A percentile compares a stretch with the other conserved stretches of the same genome.
Evolutionary conservation across 805 yeast genomes (phyloP).

Genomic region (Tetrapisispora nanseiensis): DNA sequence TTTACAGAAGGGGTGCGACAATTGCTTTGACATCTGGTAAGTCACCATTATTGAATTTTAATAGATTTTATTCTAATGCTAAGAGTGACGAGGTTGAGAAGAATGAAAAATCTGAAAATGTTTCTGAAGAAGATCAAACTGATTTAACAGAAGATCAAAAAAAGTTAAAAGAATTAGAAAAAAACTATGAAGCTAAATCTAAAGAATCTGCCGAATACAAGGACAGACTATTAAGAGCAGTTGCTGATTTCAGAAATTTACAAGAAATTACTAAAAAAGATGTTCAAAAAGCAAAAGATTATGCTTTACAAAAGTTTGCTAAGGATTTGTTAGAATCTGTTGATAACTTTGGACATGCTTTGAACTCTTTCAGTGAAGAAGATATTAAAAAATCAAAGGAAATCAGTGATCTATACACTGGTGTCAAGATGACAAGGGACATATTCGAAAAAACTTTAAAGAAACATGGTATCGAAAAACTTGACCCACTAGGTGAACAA

Average conservation of each 20-base stretch:
- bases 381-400: conserved; percentile 49
- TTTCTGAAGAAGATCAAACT: conserved; percentile 10
- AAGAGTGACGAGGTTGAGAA: conserved; percentile 14
- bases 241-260: conserved; percentile 87
- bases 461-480: conserved; percentile 70
- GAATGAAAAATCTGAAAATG: conserved; percentile 12
- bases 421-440: conserved; percentile 82
- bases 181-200: conserved; percentile 49
- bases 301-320: conserved; percentile 86
- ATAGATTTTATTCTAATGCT: conserved; percentile 21
- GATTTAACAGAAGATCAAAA: conserved; percentile 20
- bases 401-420: conserved; percentile 69
- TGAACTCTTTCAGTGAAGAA: conserved; percentile 59
- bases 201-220: conserved; percentile 73
- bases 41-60: neutral
- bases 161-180: conserved; percentile 34
- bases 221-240: conserved; percentile 70
- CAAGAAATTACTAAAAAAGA: conserved; percentile 87
- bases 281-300: conserved; percentile 76
- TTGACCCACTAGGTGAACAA: conserved; percentile 73
- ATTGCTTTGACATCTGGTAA: neutral
- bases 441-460: conserved; percentile 75
- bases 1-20: neutral
- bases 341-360: conserved; percentile 83
- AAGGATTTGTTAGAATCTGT: conserved; percentile 81